phyloP scores from a whole-genome alignment of 169 alveolate genomes.

The Plasmodium gallinaceum region DNA sequence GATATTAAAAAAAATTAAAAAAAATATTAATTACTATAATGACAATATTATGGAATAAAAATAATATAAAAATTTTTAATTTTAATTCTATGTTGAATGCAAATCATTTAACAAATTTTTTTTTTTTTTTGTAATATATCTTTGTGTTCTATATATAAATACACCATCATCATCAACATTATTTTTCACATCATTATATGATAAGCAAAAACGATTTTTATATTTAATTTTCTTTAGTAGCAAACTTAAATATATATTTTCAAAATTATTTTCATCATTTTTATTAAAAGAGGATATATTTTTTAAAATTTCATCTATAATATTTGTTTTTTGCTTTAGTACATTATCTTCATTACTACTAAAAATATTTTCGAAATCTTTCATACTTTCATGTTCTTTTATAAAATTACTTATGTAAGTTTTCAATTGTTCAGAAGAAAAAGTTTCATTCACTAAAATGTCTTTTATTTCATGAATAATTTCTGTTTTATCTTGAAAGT shows the following conservation, averaged over 20 bases:
- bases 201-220: conserved; percentile 25
- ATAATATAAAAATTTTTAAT: no score
- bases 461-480: conserved; percentile 25
- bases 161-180: conserved; percentile 75
- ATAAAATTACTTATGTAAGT: conserved; percentile 20
- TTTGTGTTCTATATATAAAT: conserved; percentile 63
- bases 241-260: conserved; percentile 46
- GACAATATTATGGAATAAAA: no score
- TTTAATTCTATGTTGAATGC: neutral
- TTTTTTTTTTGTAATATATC: conserved; percentile 55
- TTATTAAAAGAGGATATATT: conserved; percentile 17
- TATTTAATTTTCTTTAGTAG: conserved; percentile 73
- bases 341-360: neutral
- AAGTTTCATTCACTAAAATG: conserved; percentile 14
- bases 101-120: neutral
- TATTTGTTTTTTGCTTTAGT: neutral
- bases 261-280: conserved; percentile 19
- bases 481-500: conserved; percentile 1
- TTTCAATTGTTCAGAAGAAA: conserved; percentile 27
- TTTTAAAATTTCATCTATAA: conserved; percentile 24
- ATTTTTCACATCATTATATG: conserved; percentile 30
- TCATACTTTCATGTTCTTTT: neutral
- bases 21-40: no score
- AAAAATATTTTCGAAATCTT: neutral
- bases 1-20: no score